phyloP scores from a whole-genome alignment of 208 protist genomes.

The Entamoeba nuttalli region DNA sequence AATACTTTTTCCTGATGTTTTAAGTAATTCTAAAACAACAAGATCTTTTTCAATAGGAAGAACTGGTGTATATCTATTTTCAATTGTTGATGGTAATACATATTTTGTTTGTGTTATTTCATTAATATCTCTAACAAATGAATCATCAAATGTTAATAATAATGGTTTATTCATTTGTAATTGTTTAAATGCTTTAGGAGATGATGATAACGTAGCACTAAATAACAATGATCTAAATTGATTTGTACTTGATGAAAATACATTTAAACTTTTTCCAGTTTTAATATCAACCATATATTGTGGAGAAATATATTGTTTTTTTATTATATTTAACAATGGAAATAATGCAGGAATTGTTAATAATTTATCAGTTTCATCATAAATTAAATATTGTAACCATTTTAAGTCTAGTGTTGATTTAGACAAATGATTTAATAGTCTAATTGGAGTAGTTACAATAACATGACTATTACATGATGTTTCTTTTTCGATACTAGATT shows the following conservation, averaged over 20 bases:
- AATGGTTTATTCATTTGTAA: neutral
- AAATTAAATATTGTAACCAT: neutral
- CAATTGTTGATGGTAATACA: neutral
- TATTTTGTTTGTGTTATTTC: neutral
- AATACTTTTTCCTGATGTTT: neutral
- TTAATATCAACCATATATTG: neutral
- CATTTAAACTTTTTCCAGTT: neutral
- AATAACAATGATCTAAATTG: neutral
- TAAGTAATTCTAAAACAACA: neutral
- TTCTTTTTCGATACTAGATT: neutral
- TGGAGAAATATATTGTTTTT: neutral
- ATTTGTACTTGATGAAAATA: neutral
- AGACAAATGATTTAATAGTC: conserved; percentile 65
- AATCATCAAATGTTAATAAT: neutral
- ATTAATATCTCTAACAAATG: neutral
- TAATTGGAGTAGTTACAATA: conserved; percentile 63
- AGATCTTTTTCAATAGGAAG: neutral
- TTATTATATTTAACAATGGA: neutral
- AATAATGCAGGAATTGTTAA: neutral
- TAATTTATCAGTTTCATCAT: neutral
- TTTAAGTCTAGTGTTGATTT: neutral
- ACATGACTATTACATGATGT: conserved; percentile 47
- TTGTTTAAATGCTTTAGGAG: neutral
- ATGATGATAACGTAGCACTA: neutral
- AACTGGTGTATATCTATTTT: neutral